phyloP scores from a whole-genome alignment of 257 asterid genomes.

The Penstemon barbatus region DNA sequence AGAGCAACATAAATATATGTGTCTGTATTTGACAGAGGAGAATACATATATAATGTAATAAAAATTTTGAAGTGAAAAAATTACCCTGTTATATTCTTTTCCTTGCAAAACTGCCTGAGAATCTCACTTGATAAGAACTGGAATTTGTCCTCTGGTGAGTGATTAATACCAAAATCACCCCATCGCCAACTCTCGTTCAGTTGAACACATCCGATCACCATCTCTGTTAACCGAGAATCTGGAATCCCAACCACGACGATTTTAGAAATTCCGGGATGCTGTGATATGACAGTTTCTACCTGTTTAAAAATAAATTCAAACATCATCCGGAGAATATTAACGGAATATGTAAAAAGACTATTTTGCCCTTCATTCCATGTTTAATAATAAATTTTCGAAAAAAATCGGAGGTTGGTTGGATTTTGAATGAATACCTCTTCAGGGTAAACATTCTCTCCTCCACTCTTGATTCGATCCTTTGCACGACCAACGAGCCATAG shows the following conservation, averaged over 20 bases:
- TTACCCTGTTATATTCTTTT: slow-evolving; percentile 67
- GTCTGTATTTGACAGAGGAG: slow-evolving; percentile 5
- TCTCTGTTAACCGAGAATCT: slow-evolving; percentile 66
- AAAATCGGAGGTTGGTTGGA: too few relatives aligned
- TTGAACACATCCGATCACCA: slow-evolving; percentile 66
- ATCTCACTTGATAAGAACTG: slow-evolving; percentile 49
- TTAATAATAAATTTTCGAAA: not conserved
- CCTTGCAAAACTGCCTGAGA: slow-evolving; percentile 66
- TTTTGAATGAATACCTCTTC: slow-evolving; percentile 59
- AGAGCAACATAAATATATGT: not conserved
- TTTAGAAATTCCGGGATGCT: slow-evolving; percentile 69
- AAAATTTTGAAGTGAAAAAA: not conserved
- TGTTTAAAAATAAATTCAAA: too few relatives aligned
- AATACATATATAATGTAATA: not conserved
- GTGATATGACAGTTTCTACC: slow-evolving; percentile 73
- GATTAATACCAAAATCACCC: slow-evolving; percentile 43
- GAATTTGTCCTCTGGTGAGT: slow-evolving; percentile 27
- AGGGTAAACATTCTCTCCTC: slow-evolving; percentile 90
- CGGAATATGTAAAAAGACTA: too few relatives aligned
- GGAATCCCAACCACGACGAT: slow-evolving; percentile 71
- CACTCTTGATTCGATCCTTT: slow-evolving; percentile 81
- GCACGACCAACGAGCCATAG: slow-evolving; percentile 89
- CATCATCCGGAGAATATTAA: too few relatives aligned
- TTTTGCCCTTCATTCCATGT: too few relatives aligned
- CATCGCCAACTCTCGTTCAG: slow-evolving; percentile 68